Base-by-base conservation (phyloP, 495 filamentous ascomycete genomes). In the Neurospora sp. region DNA sequence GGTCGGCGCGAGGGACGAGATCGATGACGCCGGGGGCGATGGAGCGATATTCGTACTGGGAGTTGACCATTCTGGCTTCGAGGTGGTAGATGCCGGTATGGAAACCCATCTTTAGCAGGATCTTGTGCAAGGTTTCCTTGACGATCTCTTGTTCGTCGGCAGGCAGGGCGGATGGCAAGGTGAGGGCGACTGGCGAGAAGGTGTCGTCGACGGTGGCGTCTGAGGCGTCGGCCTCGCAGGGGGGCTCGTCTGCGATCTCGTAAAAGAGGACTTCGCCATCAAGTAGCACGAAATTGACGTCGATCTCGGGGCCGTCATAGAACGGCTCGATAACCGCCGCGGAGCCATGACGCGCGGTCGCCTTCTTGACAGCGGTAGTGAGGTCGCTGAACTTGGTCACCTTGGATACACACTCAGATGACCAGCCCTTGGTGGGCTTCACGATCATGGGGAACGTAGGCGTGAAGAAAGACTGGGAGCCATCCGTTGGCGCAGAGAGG, bases 171-270 rank as follows among this genome's bases (percentile, higher is more conserved):
- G 80, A 82, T 5, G 84, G 84, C 38, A 84, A 72, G 15, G 81
- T 83, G 39, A 82, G 77, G 0, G 82, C 83, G 39, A 82, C 83
- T 3, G 79, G 77, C 37, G 81, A 83, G 74, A 81, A 81, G 43
- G 75, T 84, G 69, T 74, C 77, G 62, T 71, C 24, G 24, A 76
- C 76, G 5, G 71, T 75, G 21, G 78, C 75, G 19, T 78, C 62
- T 24, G 28, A 37, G 4, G 70, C 31, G 54, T 88, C 87, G 28
- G 80, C 86, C 0, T 79, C 69, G 54, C 81, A 84, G 17, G 87
- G 87, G 39, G 87, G 85, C 72, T 88, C 86, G 71, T 88, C 87
- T 2, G 80, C 81, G 38, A 86, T 78, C 72, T 89, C 87, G 72
- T 71, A 82, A 74, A 88, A 88, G 2, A 88, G 72, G 11, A 88